Evolutionary conservation across 805 yeast genomes (phyloP).

Genomic region (Pichia insulana): DNA sequence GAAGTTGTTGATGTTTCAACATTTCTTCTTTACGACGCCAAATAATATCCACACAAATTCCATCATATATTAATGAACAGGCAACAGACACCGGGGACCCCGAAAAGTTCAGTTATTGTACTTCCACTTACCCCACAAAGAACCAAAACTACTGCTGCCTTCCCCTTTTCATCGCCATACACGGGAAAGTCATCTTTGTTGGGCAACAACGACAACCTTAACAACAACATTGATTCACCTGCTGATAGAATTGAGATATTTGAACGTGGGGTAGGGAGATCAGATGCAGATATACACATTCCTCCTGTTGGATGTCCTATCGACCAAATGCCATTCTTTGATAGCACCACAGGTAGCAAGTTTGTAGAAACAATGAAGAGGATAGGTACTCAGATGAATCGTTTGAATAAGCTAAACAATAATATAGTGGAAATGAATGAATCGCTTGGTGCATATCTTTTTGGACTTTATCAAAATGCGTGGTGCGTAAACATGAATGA

Average conservation of each 20-base stretch:
- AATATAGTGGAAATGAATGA: conserved; percentile 64
- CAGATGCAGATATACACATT: background rate
- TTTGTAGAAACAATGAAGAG: conserved; percentile 15
- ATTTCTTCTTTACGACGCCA: no score
- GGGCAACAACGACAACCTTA: conserved; percentile 3
- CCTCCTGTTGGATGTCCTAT: conserved; percentile 8
- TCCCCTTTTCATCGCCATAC: conserved; percentile 12
- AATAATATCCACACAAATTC: no score
- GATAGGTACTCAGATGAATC: conserved; percentile 49
- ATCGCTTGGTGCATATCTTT: conserved; percentile 59
- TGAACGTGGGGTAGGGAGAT: background rate
- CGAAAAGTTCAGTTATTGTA: background rate
- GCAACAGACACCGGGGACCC: conserved; percentile 6
- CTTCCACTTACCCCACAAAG: background rate
- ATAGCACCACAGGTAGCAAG: conserved; percentile 12
- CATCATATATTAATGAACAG: background rate
- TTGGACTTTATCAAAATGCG: conserved; percentile 76
- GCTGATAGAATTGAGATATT: conserved; percentile 2
- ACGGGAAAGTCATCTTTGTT: conserved; percentile 10
- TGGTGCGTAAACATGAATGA: conserved; percentile 72
- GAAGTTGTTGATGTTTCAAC: no score
- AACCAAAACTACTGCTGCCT: background rate
- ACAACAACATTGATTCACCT: background rate
- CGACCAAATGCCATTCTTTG: conserved; percentile 19
- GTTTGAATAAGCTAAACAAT: conserved; percentile 51